Base-by-base conservation (phyloP, 805 yeast genomes). In the Starmerella geochares region DNA sequence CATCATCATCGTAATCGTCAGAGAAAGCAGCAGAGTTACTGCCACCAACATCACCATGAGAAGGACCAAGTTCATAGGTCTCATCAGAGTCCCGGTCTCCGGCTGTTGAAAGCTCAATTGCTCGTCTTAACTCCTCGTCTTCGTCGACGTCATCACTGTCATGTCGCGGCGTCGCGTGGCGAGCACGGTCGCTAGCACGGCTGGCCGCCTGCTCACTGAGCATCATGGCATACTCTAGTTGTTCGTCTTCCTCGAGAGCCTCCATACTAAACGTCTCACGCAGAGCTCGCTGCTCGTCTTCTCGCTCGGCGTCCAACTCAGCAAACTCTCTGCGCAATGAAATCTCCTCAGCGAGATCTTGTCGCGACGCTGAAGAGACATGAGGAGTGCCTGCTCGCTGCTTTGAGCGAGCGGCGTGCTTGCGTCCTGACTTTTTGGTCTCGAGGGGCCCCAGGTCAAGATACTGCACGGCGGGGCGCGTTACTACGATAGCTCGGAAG, bases 191-290 rank as follows among this genome's bases (percentile, higher is more conserved):
- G 9, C 27, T 10, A n/a, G 19, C 24, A 11, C n/a, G 17, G n/a
- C 14, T 33, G 4, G 37, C 33, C 5, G 32, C 45, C 46, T 54
- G 53, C 40, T 57, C 57, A 50, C 66, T 61, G 27, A 65, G 56
- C 59, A 62, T 55, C 47, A 63, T 19, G 3, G 68, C 68, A 42
- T 61, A 60, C 28, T 58, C 58, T 27, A 63, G 29, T 47, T 62
- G 65, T 39, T 65, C 68, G 16, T 61, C 64, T 33, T 64, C 67
- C 4, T 55, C 58, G 43, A 62, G 38, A 6, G 53, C 54, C 4
- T 49, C 57, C 13, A 55, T 37, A 6, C 29, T 44, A 47, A 35
- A 57, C 10, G 48, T 36, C 23, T 56, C 57, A 2, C 58, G 51
- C 10, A 51, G 29, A 9, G 27, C 50, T 14, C 23, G 46, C n/a